phyloP scores from a whole-genome alignment of 129 eudicot species.

The Apium graveolens region DNA sequence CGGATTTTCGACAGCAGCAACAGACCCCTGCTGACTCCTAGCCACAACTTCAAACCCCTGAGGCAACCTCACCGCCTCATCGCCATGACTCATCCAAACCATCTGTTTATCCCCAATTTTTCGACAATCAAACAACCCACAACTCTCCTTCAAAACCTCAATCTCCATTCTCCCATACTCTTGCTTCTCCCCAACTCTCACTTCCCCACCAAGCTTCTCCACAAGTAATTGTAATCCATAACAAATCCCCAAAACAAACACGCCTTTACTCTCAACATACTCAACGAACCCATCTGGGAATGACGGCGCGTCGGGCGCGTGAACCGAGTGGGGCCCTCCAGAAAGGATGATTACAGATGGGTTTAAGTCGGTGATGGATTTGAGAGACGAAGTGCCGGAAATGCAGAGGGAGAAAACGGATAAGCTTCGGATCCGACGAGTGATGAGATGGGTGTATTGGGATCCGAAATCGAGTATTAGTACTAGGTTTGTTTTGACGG shows the following conservation, averaged over 20 bases:
- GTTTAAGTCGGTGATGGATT: slow-evolving; percentile 52
- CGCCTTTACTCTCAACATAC: slow-evolving; percentile 40
- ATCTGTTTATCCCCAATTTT: slow-evolving; percentile 60
- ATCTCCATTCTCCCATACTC: slow-evolving; percentile 93
- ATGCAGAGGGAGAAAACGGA: slow-evolving; percentile 74
- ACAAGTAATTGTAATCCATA: slow-evolving; percentile 81
- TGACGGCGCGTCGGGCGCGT: slow-evolving; percentile 52
- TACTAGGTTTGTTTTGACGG: slow-evolving; percentile 55
- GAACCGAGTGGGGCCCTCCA: slow-evolving; percentile 87
- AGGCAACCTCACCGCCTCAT: slow-evolving; percentile 71
- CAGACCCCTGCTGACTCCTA: slow-evolving; percentile 60
- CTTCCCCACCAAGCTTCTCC: slow-evolving; percentile 79
- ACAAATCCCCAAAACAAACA: slow-evolving; percentile 71
- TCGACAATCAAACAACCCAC: slow-evolving; percentile 50
- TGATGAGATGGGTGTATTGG: slow-evolving; percentile 89
- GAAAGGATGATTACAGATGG: slow-evolving; percentile 84
- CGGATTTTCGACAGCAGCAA: slow-evolving; percentile 64
- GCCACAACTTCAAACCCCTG: slow-evolving; percentile 80
- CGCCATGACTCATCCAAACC: slow-evolving; percentile 99
- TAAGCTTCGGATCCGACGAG: slow-evolving; percentile 69
- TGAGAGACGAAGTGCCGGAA: slow-evolving; percentile 63
- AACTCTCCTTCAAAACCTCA: slow-evolving; percentile 37
- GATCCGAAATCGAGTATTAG: slow-evolving; percentile 83
- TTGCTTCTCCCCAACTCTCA: slow-evolving; percentile 67
- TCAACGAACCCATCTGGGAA: slow-evolving; percentile 75